Evolutionary conservation across 495 filamentous ascomycete genomes (phyloP), one percentile per base, ranked within the genome.

Genomic region (Baudoinia panamericana): DNA sequence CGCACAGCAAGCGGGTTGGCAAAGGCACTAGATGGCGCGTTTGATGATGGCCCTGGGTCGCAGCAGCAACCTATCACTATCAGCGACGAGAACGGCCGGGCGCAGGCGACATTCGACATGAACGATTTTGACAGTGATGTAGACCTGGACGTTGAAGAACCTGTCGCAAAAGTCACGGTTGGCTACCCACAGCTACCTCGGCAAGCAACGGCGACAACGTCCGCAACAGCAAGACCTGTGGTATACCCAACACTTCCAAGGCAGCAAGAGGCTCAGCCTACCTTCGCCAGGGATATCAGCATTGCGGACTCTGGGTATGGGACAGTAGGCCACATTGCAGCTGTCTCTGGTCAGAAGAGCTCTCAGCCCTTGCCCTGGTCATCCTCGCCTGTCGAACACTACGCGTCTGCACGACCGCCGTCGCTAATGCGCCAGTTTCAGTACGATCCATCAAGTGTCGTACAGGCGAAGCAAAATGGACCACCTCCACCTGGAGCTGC

Each of bases 101-200:
- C 29, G 21, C 24, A 37, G 19, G 29, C 34, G 10, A 27, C 35
- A 41, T 69, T 74, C 47, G 65, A 66, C 37, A 73, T 77, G 35
- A 67, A 75, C 37, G 80, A 84, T 45, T 81, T 84, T 52, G 76
- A 77, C 48, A 73, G 79, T 43, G 78, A 84, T 43, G 60, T 68
- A 2, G 71, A 78, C 22, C 58, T 82, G 7, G 72, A 82, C 31
- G 53, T 80, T 12, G 74, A 82, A 35, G 51, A 63, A 37, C 60
- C 60, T 0, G 46, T 52, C 0, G 42, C 52, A 1, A 63, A 60
- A 34, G 43, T 37, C 15, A 45, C 39, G 41, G 70, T 71, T 39
- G 55, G 64, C 12, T 66, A 68, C 27, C 67, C 70, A 0, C 53
- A 58, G 7, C 57, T 69, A 13, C 51, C 69, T 8, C n/a, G n/a